Conservation (phyloP, 2,329 filamentous ascomycete species). For the Claviceps sp. region DNA sequence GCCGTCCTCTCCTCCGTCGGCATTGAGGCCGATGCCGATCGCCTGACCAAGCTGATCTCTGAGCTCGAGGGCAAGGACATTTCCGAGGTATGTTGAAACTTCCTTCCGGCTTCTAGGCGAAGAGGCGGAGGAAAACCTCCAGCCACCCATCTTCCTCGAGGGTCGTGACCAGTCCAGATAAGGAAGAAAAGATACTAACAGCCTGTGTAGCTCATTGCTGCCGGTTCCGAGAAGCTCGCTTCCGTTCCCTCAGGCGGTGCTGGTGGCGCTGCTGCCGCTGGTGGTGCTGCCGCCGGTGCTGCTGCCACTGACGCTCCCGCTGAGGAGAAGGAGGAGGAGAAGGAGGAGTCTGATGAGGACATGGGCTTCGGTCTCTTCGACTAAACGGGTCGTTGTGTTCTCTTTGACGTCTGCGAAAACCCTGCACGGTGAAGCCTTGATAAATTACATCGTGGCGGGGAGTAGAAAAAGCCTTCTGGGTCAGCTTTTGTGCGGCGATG, state of each 20-base stretch:
- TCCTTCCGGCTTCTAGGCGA: too few species aligned
- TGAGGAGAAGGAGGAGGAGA: slow-evolving; percentile 70
- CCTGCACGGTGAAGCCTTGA: slow-evolving; percentile 13
- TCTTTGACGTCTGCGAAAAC: neutral
- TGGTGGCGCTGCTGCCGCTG: slow-evolving; percentile 55
- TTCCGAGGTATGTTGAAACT: slow-evolving; percentile 59
- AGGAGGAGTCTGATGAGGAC: slow-evolving; percentile 62
- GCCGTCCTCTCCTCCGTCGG: slow-evolving; percentile 82
- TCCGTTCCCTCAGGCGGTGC: slow-evolving; percentile 89
- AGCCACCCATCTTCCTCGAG: too few species aligned
- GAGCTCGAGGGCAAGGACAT: slow-evolving; percentile 91
- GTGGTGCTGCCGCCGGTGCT: slow-evolving; percentile 52
- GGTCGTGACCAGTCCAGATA: neutral
- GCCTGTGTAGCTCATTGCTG: slow-evolving; percentile 62
- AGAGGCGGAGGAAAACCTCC: neutral
- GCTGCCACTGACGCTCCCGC: slow-evolving; percentile 40
- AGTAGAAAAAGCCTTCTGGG: slow-evolving; percentile 14
- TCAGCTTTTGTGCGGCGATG: slow-evolving; percentile 17
- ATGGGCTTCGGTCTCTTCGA: slow-evolving; percentile 69
- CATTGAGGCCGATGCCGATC: slow-evolving; percentile 82
- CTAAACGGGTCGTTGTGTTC: slow-evolving; percentile 36
- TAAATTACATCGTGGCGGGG: too few species aligned
- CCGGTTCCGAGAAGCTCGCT: slow-evolving; percentile 86
- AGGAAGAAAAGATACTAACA: slow-evolving; percentile 5
- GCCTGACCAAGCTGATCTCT: slow-evolving; percentile 71